phyloP scores from a whole-genome alignment of 495 filamentous ascomycete species.

The Podospora pseudocomata region DNA sequence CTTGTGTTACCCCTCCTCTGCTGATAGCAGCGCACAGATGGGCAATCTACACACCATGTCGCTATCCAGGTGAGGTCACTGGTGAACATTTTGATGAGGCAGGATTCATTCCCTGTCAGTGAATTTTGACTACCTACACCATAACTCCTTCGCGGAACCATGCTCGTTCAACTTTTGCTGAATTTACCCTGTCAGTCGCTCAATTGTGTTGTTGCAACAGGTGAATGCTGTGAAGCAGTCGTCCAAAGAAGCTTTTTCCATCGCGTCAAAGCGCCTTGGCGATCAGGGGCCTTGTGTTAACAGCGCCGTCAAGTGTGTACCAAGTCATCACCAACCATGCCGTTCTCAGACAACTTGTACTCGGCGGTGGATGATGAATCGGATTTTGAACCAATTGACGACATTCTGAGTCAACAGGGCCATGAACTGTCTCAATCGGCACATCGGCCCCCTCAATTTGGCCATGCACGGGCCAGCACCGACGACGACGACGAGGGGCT shows the following conservation, averaged over 20 bases:
- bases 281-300: conserved; percentile 11
- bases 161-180: no score
- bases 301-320: conserved; percentile 7
- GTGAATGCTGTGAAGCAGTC: conserved; percentile 1
- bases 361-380: conserved; percentile 38
- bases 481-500: conserved; percentile 17
- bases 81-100: not conserved
- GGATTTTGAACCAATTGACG: conserved; percentile 24
- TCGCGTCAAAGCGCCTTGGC: conserved; percentile 6
- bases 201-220: not conserved
- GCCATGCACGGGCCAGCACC: conserved; percentile 1
- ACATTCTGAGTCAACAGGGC: not conserved
- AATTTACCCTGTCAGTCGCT: no score
- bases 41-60: not conserved
- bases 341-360: conserved; percentile 47
- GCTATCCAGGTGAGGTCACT: not conserved
- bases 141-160: not conserved
- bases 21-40: not conserved
- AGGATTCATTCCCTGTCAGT: not conserved
- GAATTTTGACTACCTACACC: not conserved
- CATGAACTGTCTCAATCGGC: not conserved
- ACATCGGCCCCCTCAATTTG: not conserved
- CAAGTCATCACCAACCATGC: conserved; percentile 26
- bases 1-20: not conserved
- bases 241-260: conserved; percentile 24